phyloP scores from a whole-genome alignment of 257 asterid species.

The Capsicum chinense region DNA sequence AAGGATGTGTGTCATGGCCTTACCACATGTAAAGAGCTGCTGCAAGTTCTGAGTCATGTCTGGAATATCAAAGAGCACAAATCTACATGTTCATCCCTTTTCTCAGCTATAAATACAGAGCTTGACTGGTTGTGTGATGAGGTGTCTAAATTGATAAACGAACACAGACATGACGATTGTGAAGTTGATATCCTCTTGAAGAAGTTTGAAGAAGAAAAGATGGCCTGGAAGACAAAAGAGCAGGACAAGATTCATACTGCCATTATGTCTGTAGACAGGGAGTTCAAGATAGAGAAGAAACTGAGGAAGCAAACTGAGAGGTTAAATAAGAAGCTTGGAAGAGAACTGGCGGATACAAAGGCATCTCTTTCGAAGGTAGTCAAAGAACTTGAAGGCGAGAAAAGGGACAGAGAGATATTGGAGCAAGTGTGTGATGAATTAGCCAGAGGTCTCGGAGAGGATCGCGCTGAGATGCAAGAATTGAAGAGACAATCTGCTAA shows the following conservation, averaged over 20 bases:
- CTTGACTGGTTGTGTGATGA: slow-evolving; percentile 61
- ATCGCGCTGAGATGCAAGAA: slow-evolving; percentile 79
- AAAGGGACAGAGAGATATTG: slow-evolving; percentile 66
- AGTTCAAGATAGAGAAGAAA: slow-evolving; percentile 76
- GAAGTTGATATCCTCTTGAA: slow-evolving; percentile 61
- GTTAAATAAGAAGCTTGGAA: slow-evolving; percentile 84
- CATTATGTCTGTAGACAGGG: slow-evolving; percentile 57
- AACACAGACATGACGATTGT: slow-evolving; percentile 44
- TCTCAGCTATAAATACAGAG: slow-evolving; percentile 72
- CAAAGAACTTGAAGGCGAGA: slow-evolving; percentile 75
- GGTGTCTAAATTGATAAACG: slow-evolving; percentile 58
- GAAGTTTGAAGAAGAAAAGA: slow-evolving; percentile 69
- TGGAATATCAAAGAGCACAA: slow-evolving; percentile 58
- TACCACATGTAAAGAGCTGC: slow-evolving; percentile 71
- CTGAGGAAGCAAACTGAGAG: slow-evolving; percentile 84
- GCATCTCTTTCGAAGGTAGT: slow-evolving; percentile 47
- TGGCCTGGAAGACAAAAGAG: slow-evolving; percentile 67
- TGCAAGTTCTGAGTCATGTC: slow-evolving; percentile 61
- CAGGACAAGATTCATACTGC: slow-evolving; percentile 67
- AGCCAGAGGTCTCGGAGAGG: slow-evolving; percentile 83
- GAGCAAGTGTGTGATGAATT: slow-evolving; percentile 92
- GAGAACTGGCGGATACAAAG: slow-evolving; percentile 74
- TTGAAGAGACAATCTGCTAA: slow-evolving; percentile 55
- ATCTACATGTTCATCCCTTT: slow-evolving; percentile 64
- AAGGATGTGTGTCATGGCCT: slow-evolving; percentile 75